Evolutionary conservation across 352 stramenopile genomes (phyloP).

Genomic region (Pythium apleroticum): DNA sequence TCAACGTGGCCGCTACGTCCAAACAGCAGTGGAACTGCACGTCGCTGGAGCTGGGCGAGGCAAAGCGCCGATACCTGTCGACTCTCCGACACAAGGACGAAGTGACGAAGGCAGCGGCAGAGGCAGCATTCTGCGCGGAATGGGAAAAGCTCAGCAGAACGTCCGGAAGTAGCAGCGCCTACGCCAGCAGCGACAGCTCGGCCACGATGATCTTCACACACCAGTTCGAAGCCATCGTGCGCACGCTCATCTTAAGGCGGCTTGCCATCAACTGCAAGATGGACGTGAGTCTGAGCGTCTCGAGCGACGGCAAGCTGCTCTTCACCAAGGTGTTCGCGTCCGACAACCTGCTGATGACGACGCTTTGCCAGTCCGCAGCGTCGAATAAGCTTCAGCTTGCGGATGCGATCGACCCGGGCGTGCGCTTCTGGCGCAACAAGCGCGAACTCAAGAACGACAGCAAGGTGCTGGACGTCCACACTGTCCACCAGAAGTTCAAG

Average conservation of each 20-base stretch:
- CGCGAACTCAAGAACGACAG: slow-evolving; percentile 49
- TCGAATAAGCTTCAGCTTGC: slow-evolving; percentile 53
- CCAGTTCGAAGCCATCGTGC: slow-evolving; percentile 66
- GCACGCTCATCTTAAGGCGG: slow-evolving; percentile 50
- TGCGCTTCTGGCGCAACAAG: slow-evolving; percentile 42
- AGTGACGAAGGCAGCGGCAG: slow-evolving; percentile 8
- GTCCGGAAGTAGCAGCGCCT: not conserved
- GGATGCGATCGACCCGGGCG: slow-evolving; percentile 56
- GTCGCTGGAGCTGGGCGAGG: slow-evolving; percentile 22
- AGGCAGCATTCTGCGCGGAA: slow-evolving; percentile 27
- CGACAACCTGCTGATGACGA: slow-evolving; percentile 61
- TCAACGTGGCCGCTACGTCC: not conserved
- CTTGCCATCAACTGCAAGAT: slow-evolving; percentile 49
- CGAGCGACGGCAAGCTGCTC: slow-evolving; percentile 41
- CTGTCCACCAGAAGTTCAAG: slow-evolving; percentile 57
- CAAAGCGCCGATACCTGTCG: slow-evolving; percentile 27
- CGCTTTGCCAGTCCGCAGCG: slow-evolving; percentile 44
- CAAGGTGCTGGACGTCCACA: slow-evolving; percentile 45
- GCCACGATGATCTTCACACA: slow-evolving; percentile 31
- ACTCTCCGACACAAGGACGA: slow-evolving; percentile 23
- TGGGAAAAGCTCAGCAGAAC: slow-evolving; percentile 27
- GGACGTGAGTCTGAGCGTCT: slow-evolving; percentile 59
- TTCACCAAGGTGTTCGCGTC: slow-evolving; percentile 55
- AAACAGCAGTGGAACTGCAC: slow-evolving; percentile 10
- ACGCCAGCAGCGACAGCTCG: slow-evolving; percentile 1